phyloP scores from a whole-genome alignment of 2,329 filamentous ascomycete species.

The Penicillium sp. region DNA sequence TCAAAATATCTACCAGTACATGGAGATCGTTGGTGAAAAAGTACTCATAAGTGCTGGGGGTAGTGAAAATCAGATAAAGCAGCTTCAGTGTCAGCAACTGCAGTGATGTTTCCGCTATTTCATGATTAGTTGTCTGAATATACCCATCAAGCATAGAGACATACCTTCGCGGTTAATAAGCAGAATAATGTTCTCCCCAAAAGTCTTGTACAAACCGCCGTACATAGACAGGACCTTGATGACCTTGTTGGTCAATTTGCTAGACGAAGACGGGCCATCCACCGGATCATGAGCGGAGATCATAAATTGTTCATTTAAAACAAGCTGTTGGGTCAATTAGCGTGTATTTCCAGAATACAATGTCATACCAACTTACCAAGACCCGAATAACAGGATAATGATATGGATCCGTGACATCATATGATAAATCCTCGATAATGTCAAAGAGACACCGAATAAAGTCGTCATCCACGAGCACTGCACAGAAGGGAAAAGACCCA shows the following conservation, averaged over 20 bases:
- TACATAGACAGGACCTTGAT: conserved; percentile 85
- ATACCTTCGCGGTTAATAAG: conserved; percentile 84
- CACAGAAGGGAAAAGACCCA: not conserved
- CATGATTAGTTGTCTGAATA: conserved; percentile 11
- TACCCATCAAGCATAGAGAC: not conserved
- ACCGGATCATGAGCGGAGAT: conserved; percentile 62
- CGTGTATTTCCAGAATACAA: not conserved
- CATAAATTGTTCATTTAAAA: conserved; percentile 98
- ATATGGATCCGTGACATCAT: conserved; percentile 88
- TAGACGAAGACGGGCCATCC: conserved; percentile 40
- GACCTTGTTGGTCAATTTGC: conserved; percentile 81
- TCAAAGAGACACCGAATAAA: conserved; percentile 83
- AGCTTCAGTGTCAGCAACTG: conserved; percentile 96
- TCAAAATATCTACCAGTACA: conserved; percentile 91
- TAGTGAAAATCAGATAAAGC: conserved; percentile 92
- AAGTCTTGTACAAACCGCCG: conserved; percentile 82
- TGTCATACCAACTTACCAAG: conserved; percentile 60
- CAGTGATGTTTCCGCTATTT: conserved; percentile 74
- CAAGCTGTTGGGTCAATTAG: conserved; percentile 59
- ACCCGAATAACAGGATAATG: conserved; percentile 95
- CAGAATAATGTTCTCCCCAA: conserved; percentile 95
- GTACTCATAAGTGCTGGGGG: conserved; percentile 87
- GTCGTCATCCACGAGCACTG: conserved; percentile 65
- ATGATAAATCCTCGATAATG: conserved; percentile 82
- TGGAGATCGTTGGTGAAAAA: conserved; percentile 98